These are phyloP conservation scores for Termitomyces sp. DNA, from an alignment of 768 basidiomycete species.

Conservation along the genomic window DNA sequence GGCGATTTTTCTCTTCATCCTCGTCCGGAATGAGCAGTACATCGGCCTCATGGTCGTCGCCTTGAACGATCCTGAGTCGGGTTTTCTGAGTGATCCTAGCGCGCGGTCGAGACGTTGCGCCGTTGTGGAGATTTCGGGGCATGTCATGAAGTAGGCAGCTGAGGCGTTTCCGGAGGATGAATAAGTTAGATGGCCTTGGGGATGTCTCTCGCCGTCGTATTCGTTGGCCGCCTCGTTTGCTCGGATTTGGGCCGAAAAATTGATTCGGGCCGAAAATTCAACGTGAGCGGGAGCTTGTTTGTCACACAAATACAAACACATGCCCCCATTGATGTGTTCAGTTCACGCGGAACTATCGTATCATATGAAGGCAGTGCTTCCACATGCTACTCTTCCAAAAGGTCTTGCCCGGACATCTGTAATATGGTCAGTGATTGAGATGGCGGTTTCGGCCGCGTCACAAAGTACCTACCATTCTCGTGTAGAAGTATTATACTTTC, in stretches of 20 bases:
- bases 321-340: constrained; percentile 5
- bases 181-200: constrained; percentile 33
- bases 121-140: constrained; percentile 79
- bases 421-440: not conserved
- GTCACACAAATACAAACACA: constrained; percentile 31
- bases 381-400: not conserved
- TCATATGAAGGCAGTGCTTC: not conserved
- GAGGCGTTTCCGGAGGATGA: constrained; percentile 26
- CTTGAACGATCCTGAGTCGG: constrained; percentile 79
- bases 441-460: not conserved
- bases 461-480: not conserved
- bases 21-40: constrained; percentile 81
- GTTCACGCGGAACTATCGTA: not conserved
- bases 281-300: constrained; percentile 34
- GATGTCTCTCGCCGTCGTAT: constrained; percentile 19
- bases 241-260: constrained; percentile 64
- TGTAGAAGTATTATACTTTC: not conserved
- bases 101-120: constrained; percentile 76
- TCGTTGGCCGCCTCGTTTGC: constrained; percentile 55
- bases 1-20: constrained; percentile 78
- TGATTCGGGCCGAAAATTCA: constrained; percentile 52
- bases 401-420: not conserved
- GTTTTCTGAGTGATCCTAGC: constrained; percentile 93
- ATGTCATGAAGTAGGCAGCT: constrained; percentile 69
- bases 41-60: constrained; percentile 77